Conservation (phyloP, 345 rosid species). For the Hypericum androsaemum region DNA sequence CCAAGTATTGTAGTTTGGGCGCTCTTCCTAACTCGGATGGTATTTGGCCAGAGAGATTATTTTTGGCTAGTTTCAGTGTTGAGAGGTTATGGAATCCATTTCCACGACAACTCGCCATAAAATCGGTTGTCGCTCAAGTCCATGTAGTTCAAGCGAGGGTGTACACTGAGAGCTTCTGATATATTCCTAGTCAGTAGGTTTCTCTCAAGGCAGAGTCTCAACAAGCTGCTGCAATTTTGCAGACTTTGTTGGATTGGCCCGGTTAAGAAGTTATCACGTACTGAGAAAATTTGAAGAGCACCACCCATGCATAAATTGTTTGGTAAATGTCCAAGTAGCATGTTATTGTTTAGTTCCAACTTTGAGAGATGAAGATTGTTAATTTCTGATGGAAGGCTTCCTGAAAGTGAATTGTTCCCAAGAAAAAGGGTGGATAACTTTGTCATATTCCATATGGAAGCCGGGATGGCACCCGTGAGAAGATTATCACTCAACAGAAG, state of each 20-base stretch:
- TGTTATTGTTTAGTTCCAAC: background rate
- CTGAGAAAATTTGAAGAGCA: background rate
- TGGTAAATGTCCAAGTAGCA: slow-evolving; percentile 13
- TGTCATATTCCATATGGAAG: background rate
- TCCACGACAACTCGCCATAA: slow-evolving; percentile 13
- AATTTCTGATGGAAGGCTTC: background rate
- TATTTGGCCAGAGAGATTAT: slow-evolving; percentile 7
- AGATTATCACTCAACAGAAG: slow-evolving; percentile 11
- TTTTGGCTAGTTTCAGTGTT: slow-evolving; percentile 2
- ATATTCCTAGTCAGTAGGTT: slow-evolving; percentile 24
- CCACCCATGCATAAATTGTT: slow-evolving; percentile 9
- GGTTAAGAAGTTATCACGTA: slow-evolving; percentile 6
- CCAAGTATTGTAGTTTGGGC: background rate
- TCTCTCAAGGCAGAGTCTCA: slow-evolving; percentile 14
- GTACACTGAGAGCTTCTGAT: slow-evolving; percentile 20
- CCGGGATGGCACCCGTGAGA: slow-evolving; percentile 5
- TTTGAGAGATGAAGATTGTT: background rate
- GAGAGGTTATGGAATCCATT: slow-evolving; percentile 4
- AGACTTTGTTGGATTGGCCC: slow-evolving; percentile 27
- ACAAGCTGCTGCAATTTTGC: slow-evolving; percentile 20
- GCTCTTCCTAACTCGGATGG: background rate
- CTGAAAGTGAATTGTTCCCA: background rate
- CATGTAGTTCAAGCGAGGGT: slow-evolving; percentile 10
- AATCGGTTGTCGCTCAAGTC: slow-evolving; percentile 19
- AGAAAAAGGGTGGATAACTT: background rate